A percentile compares a stretch with the other conserved stretches of the same genome.
These are phyloP conservation scores for Neurospora crassa DNA, from an alignment of 2,329 filamentous ascomycete species.

Conservation along the genomic window DNA sequence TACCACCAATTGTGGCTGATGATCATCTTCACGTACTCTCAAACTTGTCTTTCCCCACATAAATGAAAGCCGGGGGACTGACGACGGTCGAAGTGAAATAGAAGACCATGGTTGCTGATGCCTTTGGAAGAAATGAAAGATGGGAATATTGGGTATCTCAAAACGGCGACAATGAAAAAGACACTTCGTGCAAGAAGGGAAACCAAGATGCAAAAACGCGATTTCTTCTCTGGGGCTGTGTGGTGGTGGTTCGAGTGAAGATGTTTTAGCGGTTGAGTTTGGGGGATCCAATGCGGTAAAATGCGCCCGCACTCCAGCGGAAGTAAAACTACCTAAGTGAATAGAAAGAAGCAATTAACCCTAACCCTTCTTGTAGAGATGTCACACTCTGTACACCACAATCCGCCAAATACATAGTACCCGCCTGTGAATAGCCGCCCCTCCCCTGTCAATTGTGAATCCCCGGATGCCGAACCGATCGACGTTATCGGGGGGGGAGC, in stretches of 20 bases:
- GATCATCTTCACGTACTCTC: conserved; percentile 56
- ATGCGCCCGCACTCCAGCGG: background rate
- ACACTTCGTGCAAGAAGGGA: background rate
- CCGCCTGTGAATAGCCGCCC: background rate
- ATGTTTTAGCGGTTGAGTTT: background rate
- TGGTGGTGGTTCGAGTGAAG: background rate
- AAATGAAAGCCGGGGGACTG: conserved; percentile 75
- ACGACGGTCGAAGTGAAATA: conserved; percentile 88
- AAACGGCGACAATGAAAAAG: background rate
- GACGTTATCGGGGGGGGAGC: conserved; percentile 8
- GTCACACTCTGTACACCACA: too few species aligned
- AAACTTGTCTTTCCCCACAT: conserved; percentile 97
- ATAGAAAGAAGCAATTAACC: background rate
- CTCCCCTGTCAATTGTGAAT: background rate
- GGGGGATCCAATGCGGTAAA: background rate
- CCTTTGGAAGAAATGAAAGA: background rate
- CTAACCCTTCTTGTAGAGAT: background rate
- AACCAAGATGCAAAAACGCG: background rate
- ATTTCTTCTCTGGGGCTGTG: background rate
- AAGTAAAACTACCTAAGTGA: background rate
- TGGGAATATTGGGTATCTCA: background rate
- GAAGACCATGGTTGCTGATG: conserved; percentile 63
- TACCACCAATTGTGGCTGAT: background rate
- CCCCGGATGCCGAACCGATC: background rate
- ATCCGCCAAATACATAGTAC: too few species aligned